phyloP scores from a whole-genome alignment of 164 flowering plant species.

The Berberis vulgaris region DNA sequence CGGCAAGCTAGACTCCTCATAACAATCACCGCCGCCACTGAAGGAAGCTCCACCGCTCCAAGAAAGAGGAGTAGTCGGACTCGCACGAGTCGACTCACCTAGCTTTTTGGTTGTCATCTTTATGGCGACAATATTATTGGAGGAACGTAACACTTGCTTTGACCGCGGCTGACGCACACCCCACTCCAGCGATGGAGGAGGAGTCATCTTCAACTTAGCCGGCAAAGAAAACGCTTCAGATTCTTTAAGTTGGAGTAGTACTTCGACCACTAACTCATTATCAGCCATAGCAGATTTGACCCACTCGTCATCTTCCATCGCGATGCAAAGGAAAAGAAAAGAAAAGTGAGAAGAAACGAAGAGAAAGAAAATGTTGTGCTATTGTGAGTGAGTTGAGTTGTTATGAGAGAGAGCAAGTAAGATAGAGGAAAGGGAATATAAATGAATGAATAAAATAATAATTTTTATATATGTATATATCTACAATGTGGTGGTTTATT shows the following conservation, averaged over 20 bases:
- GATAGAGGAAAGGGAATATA: neutral
- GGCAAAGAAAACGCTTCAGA: neutral
- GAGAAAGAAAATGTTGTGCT: neutral
- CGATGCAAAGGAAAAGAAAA: neutral
- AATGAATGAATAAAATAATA: no score
- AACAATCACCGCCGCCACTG: constrained; percentile 4
- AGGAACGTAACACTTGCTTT: constrained; percentile 10
- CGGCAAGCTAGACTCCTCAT: constrained; percentile 28
- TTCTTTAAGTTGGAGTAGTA: constrained; percentile 15
- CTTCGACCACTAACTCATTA: constrained; percentile 43
- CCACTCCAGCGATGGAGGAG: constrained; percentile 19
- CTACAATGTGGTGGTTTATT: no score
- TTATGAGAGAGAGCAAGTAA: neutral
- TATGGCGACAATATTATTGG: neutral
- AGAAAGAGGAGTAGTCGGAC: constrained; percentile 59
- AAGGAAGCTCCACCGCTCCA: constrained; percentile 45
- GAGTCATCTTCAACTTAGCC: neutral
- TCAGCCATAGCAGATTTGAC: constrained; percentile 39
- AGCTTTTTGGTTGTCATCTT: constrained; percentile 5
- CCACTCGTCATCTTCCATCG: constrained; percentile 33
- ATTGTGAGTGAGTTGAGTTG: neutral
- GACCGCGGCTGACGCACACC: constrained; percentile 40
- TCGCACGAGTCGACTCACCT: constrained; percentile 23
- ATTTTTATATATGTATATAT: no score
- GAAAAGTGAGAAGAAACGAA: no score